Evolutionary conservation across 2,329 filamentous ascomycete species (phyloP).

Genomic region (Aspergillus tanneri): DNA sequence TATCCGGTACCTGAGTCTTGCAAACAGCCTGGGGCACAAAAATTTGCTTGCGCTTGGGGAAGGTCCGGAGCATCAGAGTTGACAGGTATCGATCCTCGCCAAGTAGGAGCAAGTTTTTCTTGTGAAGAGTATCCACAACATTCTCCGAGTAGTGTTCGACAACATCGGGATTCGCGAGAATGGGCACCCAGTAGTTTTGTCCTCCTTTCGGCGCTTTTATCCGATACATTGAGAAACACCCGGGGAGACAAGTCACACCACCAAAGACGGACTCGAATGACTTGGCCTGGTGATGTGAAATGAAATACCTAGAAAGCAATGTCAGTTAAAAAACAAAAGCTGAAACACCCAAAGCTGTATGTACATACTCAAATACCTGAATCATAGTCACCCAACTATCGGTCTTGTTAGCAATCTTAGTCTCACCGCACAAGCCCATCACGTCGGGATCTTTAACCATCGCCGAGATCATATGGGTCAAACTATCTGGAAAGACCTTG

Average conservation of each 20-base stretch:
- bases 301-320: constrained; percentile 67
- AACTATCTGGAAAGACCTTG: constrained; percentile 95
- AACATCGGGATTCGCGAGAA: constrained; percentile 95
- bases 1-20: constrained; percentile 94
- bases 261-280: constrained; percentile 98
- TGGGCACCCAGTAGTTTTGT: constrained; percentile 99
- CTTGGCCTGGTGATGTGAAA: constrained; percentile 95
- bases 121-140: constrained; percentile 95
- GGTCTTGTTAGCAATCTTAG: constrained; percentile 98
- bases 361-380: constrained; percentile 82
- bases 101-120: constrained; percentile 89
- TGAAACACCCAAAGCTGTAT: not conserved
- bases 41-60: constrained; percentile 97
- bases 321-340: constrained; percentile 10
- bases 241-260: constrained; percentile 96
- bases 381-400: constrained; percentile 95
- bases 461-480: constrained; percentile 98
- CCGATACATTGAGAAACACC: constrained; percentile 99
- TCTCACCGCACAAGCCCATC: constrained; percentile 98
- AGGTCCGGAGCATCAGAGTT: constrained; percentile 96
- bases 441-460: constrained; percentile 99
- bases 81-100: constrained; percentile 95
- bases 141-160: constrained; percentile 99
- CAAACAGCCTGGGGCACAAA: constrained; percentile 98
- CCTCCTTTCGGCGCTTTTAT: constrained; percentile 98